phyloP scores from a whole-genome alignment of 108 stramenopile species.

The Hondaea fermentalgiana region DNA sequence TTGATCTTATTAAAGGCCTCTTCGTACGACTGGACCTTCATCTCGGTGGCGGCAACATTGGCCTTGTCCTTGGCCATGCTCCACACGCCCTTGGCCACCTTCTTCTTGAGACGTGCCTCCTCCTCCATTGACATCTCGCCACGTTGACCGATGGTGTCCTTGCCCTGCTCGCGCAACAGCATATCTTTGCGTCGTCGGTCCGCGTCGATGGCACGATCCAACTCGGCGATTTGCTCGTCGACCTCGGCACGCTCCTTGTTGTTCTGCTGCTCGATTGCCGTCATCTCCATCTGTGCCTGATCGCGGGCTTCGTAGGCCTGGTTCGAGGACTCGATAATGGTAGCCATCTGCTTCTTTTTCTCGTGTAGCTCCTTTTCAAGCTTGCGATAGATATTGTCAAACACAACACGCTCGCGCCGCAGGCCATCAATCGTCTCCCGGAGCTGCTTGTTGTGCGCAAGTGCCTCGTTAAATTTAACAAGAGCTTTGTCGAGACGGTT shows the following conservation, averaged over 20 bases:
- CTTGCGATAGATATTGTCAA: slow-evolving; percentile 70
- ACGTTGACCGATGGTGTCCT: neutral
- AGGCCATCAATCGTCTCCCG: slow-evolving; percentile 71
- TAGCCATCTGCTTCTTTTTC: slow-evolving; percentile 68
- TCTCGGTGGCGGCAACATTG: slow-evolving; percentile 44
- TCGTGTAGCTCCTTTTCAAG: slow-evolving; percentile 55
- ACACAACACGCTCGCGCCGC: slow-evolving; percentile 67
- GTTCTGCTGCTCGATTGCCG: slow-evolving; percentile 68
- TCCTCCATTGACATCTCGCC: slow-evolving; percentile 22
- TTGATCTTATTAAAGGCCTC: slow-evolving; percentile 68
- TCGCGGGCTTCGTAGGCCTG: slow-evolving; percentile 73
- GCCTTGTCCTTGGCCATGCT: slow-evolving; percentile 35
- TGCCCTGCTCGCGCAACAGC: neutral
- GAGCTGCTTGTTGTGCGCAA: slow-evolving; percentile 63
- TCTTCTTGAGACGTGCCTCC: slow-evolving; percentile 21
- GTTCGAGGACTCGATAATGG: slow-evolving; percentile 70
- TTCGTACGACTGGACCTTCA: slow-evolving; percentile 58
- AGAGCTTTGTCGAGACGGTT: slow-evolving; percentile 75
- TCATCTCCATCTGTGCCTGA: slow-evolving; percentile 68
- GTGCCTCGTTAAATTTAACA: slow-evolving; percentile 70
- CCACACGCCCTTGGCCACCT: slow-evolving; percentile 25
- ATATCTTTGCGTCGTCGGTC: neutral
- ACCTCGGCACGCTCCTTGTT: slow-evolving; percentile 64
- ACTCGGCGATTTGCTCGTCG: slow-evolving; percentile 56
- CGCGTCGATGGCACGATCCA: slow-evolving; percentile 39